Evolutionary conservation across 2,329 filamentous ascomycete species (phyloP), one percentile per base, ranked within the genome.

Genomic region (Claviceps paspali): DNA sequence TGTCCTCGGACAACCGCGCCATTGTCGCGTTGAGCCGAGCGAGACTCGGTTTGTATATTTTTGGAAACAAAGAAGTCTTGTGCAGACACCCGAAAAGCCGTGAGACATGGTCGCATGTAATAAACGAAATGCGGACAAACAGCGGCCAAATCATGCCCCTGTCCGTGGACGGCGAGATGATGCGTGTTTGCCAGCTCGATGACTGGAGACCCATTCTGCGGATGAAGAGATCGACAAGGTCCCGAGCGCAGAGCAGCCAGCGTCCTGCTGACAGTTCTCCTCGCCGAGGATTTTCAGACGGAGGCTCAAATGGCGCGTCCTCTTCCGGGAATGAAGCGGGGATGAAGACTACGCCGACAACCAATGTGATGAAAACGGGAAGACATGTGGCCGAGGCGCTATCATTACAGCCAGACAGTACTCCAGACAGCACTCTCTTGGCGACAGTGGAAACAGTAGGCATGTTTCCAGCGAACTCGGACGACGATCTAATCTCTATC

Each of bases 1-100:
- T 93, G 2, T 64, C 68, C 2, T 74, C 80, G 39, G 54, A 60
- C 43, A 74, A 76, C 42, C 65, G 73, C 14, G 64, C 66, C 0
- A 70, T 74, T 2, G 73, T 78, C 8, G 67, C 73, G 2, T 61
- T 73, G 33, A 76, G 72, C 41, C 76, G 87, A 38, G 86, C 87
- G 3, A 77, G 74, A 39, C 67, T 77, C 5, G 85, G 85, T 0
- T 75, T 94, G 41, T 93, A 87, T 54, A 66, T 94, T 28, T 93
- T 94, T 51, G 87, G 86, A 2, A 84, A 93, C 48, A 70, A 70
- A 10, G 47, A 66, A 7, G 71, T 68, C 26, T 44, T 73, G 1
- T 44, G 73, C 6, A 46, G 72, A 0, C 51, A 53, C 11, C 47
- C 54, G 0, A 66, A 64, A 9, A 62, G 64, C 0, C 39, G 33